Evolutionary conservation across 352 stramenopile genomes (phyloP).

Genomic region (Phytophthora pini): DNA sequence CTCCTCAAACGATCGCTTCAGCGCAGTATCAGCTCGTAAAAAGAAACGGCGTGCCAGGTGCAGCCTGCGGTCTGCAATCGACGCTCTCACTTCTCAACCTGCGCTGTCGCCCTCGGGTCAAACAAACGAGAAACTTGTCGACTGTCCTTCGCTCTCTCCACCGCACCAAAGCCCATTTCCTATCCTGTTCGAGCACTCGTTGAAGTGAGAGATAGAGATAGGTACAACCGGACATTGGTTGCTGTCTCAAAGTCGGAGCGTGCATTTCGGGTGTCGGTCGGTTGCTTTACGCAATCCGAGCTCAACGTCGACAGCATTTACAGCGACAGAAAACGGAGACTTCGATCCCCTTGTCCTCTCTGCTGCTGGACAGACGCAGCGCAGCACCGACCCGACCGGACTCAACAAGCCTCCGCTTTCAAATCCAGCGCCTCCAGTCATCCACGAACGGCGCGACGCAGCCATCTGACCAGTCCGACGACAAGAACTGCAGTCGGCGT

Average conservation of each 20-base stretch:
- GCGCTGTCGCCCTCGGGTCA: background rate
- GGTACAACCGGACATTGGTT: constrained; percentile 14
- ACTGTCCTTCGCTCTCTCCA: constrained; percentile 4
- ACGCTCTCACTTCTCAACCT: constrained; percentile 10
- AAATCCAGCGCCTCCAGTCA: constrained; percentile 43
- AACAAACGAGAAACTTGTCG: too few species aligned
- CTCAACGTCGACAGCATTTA: constrained; percentile 6
- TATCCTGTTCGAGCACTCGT: constrained; percentile 19
- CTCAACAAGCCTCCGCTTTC: constrained; percentile 40
- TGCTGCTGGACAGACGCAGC: constrained; percentile 30
- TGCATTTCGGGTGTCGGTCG: constrained; percentile 5
- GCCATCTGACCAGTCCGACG: constrained; percentile 29
- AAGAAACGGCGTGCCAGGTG: constrained; percentile 10
- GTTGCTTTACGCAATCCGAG: constrained; percentile 7
- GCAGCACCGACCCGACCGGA: constrained; percentile 28
- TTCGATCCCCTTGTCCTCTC: constrained; percentile 36
- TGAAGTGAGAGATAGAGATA: constrained; percentile 18
- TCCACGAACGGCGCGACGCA: constrained; percentile 22
- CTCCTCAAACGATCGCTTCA: constrained; percentile 4
- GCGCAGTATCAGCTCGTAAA: constrained; percentile 6
- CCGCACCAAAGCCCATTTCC: constrained; percentile 7
- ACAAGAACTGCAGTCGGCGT: constrained; percentile 15
- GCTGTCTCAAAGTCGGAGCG: background rate
- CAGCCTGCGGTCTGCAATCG: background rate
- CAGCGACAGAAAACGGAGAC: constrained; percentile 36